Evolutionary conservation across 2,329 filamentous ascomycete species (phyloP), one percentile per base, ranked within the genome.

Genomic region (Aspergillus proliferans): DNA sequence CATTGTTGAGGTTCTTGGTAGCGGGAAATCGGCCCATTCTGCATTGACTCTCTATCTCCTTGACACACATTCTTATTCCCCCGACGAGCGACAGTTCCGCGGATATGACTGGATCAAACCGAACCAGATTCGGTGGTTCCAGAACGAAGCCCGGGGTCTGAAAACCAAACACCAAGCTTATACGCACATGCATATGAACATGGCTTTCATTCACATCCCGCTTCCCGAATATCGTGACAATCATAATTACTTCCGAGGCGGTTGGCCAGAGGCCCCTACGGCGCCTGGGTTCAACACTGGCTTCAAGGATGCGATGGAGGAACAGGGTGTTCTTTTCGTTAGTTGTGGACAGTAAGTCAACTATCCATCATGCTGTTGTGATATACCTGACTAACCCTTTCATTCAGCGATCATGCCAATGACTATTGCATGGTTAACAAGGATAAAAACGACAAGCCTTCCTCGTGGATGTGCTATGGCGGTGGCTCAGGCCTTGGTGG

Each of bases 21-120:
- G 86, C 34, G 86, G 87, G 51, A 81, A 74, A 52, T 88, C 86
- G 14, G 84, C 87, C 51, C 91, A 97, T 70, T 94, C 90, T 1
- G 93, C 93, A 4, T 72, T 98, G 45, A 96, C 92, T 0, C 76
- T 98, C n/a, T 98, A 96, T 71, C 77, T 98, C 56, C 81, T 98
- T 41, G 93, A 98, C 69, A 91, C 91, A 0, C 93, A 98, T 67
- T 80, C 87, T 3, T 95, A 96, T 69, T 89, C 88, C 4, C 91
- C 91, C 0, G 87, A 98, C 63, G 89, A 96, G 70, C 82, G 84
- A 48, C 83, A 88, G 51, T 96, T 84, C 67, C 82, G 83, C n/a
- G 93, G 93, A 43, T 98, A 98, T 66, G 92, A 97, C 71, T 98
- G 93, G 93, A 75, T 98, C 64, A 97, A 97, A 72, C 85, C 85